Evolutionary conservation across 805 yeast genomes (phyloP), one percentile per base, ranked within the genome.

Genomic region (Cyberlindnera veronae): DNA sequence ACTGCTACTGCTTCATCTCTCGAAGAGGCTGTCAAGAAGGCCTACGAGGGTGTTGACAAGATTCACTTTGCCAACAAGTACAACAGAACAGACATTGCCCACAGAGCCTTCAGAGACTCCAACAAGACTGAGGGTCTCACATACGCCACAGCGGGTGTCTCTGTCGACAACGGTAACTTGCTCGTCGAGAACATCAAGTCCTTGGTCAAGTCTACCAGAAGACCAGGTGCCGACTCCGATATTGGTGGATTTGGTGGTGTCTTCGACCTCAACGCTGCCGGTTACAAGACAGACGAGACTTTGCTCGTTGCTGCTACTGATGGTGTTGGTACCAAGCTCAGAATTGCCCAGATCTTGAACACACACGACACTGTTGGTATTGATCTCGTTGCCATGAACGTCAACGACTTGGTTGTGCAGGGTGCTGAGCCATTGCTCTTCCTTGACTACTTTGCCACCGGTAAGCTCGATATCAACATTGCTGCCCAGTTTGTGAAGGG

Each of bases 191-290:
- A 82, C 54, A 93, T 93, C 66, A 93, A 93, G 67, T 77, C 81
- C 36, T 77, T 81, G 66, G 99, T 93, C 37, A 87, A 84, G 62
- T 83, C 96, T 6, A 93, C 99, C 9, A 81, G 84, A 29, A 82
- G 99, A 67, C 74, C 95, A 24, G 99, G 99, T 57, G 93, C 99
- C 26, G 96, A 93, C 58, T 86, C 97, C 13, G 96, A 89, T 53
- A 93, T 93, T 54, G 99, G 99, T 60, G 99, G 99, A 2, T 93
- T 93, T 59, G 99, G 99, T 51, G 99, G 99, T 51, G 68, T 91
- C 32, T 95, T 93, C 52, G 99, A 95, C 62, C 73, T 93, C 57
- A 76, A 79, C 52, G 79, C 81, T 37, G 95, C 95, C 32, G 98
- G 98, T 6, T 93, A 81, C 66, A 62, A 65, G 34, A 41, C 44